These are phyloP conservation scores for Pterulicium gracile DNA, from an alignment of 1,284 basidiomycete species.

Conservation along the genomic window DNA sequence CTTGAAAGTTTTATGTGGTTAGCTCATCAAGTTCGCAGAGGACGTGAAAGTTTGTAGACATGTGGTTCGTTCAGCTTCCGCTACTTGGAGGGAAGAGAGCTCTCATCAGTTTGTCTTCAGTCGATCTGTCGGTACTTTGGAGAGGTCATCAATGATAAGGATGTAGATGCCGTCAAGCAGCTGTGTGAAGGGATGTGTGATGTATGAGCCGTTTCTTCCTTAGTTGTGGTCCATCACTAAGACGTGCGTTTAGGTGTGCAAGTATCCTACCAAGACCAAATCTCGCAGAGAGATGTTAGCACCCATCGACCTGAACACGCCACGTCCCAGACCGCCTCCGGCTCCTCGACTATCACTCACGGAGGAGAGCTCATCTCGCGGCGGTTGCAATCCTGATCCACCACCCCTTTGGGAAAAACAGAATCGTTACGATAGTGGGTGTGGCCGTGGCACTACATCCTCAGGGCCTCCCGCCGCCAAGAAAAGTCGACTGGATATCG, in stretches of 20 bases:
- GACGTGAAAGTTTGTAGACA: constrained; percentile 58
- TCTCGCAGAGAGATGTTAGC: constrained; percentile 38
- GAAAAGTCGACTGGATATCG: not conserved
- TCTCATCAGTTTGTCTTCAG: constrained; percentile 26
- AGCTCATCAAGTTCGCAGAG: constrained; percentile 67
- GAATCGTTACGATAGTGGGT: too few species aligned
- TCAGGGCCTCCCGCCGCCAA: too few species aligned
- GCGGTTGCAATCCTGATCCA: not conserved
- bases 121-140: constrained; percentile 79
- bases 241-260: constrained; percentile 49
- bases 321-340: not conserved
- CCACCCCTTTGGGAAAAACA: too few species aligned
- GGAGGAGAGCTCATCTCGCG: not conserved
- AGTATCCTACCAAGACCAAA: constrained; percentile 55
- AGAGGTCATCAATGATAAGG: constrained; percentile 48
- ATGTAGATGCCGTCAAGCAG: constrained; percentile 32
- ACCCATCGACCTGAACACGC: not conserved
- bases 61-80: constrained; percentile 35
- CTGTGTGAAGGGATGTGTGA: constrained; percentile 82
- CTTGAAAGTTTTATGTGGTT: constrained; percentile 2
- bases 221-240: not conserved
- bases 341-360: not conserved
- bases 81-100: not conserved
- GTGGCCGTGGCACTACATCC: too few species aligned
- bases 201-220: constrained; percentile 31